These are phyloP conservation scores for Sporothrix dimorphospora DNA, from an alignment of 2,329 filamentous ascomycete genomes.

Conservation along the genomic window DNA sequence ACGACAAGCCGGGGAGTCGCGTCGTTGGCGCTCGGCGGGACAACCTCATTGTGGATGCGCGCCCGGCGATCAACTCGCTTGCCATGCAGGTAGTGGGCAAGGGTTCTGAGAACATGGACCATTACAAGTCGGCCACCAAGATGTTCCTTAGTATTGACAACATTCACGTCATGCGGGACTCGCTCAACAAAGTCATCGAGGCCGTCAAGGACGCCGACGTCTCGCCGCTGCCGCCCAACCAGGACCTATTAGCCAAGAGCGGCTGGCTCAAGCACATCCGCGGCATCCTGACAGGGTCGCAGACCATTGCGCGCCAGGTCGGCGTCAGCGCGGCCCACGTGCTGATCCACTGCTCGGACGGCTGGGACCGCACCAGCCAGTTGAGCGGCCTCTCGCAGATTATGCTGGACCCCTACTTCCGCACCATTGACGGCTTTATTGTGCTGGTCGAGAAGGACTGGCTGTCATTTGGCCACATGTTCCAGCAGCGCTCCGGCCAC, in stretches of 20 bases:
- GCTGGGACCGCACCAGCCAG: constrained; percentile 97
- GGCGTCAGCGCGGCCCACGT: constrained; percentile 94
- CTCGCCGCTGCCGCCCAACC: constrained; percentile 77
- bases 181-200: constrained; percentile 83
- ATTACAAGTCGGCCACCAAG: constrained; percentile 90
- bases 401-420: constrained; percentile 93
- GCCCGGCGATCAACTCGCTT: constrained; percentile 90
- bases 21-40: constrained; percentile 85
- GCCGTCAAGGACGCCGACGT: constrained; percentile 92
- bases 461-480: constrained; percentile 98
- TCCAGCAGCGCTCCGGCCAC: constrained; percentile 86
- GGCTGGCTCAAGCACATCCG: constrained; percentile 90
- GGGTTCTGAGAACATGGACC: constrained; percentile 96
- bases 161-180: constrained; percentile 96
- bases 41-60: constrained; percentile 94
- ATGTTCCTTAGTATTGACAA: constrained; percentile 96
- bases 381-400: constrained; percentile 89
- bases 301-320: constrained; percentile 82
- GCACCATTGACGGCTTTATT: constrained; percentile 93
- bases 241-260: constrained; percentile 79
- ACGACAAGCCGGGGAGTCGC: constrained; percentile 63
- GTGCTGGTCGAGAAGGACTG: constrained; percentile 96
- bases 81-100: constrained; percentile 92
- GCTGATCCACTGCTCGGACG: constrained; percentile 95
- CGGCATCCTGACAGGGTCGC: constrained; percentile 80